Conservation (phyloP, 1,284 basidiomycete species). For the Cryptococcus wingfieldii region DNA sequence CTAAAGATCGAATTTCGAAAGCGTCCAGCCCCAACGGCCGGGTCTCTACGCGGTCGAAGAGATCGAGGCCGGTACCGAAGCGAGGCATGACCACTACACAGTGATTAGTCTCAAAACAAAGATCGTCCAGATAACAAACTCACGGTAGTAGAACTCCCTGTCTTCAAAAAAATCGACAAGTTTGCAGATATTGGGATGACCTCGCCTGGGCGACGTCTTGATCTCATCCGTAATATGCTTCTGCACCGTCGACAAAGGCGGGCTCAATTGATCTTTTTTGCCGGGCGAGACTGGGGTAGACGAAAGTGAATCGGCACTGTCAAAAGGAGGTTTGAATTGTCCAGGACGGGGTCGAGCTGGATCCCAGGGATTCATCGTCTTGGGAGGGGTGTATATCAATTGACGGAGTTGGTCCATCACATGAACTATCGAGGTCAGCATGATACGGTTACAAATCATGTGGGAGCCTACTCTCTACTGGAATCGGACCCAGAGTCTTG, state of each 20-base stretch:
- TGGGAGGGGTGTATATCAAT: conserved; percentile 69
- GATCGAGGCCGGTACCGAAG: conserved; percentile 59
- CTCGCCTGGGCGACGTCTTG: conserved; percentile 35
- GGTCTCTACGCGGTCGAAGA: conserved; percentile 92
- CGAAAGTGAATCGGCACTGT: not conserved
- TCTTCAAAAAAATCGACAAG: conserved; percentile 98
- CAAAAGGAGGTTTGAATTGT: not conserved
- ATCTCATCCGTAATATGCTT: conserved; percentile 38
- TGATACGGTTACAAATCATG: not conserved
- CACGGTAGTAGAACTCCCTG: conserved; percentile 90
- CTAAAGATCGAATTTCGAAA: conserved; percentile 70
- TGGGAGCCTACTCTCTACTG: conserved; percentile 72
- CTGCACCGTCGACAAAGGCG: conserved; percentile 24
- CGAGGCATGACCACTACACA: conserved; percentile 51
- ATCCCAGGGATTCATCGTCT: conserved; percentile 69
- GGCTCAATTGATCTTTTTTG: conserved; percentile 12
- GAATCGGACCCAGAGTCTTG: conserved; percentile 89
- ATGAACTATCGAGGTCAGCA: conserved; percentile 56
- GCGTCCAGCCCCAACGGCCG: conserved; percentile 80
- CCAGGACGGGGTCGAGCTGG: conserved; percentile 48
- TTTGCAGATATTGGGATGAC: conserved; percentile 63
- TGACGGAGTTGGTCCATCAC: conserved; percentile 80
- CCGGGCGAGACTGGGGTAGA: conserved; percentile 16
- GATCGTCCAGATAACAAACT: conserved; percentile 6
- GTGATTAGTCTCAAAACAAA: not conserved